Evolutionary conservation across 805 yeast genomes (phyloP).

Genomic region (Sugiyamaella valdiviana): DNA sequence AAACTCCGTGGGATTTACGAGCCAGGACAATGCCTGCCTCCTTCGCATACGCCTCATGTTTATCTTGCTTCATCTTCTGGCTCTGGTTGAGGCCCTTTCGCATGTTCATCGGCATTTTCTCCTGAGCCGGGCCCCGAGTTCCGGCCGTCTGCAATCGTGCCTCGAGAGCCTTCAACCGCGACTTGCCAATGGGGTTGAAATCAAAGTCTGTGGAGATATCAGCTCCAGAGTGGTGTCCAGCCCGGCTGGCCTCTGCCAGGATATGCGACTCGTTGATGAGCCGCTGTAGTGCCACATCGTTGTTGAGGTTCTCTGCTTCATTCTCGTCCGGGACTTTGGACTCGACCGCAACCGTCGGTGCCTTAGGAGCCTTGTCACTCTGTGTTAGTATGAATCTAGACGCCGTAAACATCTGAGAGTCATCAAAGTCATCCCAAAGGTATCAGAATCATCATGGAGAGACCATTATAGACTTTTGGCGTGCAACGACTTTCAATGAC

Average conservation of each 20-base stretch:
- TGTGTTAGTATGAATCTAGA: conserved; percentile 24
- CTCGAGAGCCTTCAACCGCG: conserved; percentile 33
- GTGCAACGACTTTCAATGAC: too few relatives aligned
- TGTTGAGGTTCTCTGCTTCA: conserved; percentile 47
- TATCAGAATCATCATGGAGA: too few relatives aligned
- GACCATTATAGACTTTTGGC: too few relatives aligned
- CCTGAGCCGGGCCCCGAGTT: conserved; percentile 39
- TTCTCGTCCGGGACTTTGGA: conserved; percentile 24
- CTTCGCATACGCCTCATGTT: conserved; percentile 68
- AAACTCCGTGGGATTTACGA: conserved; percentile 27
- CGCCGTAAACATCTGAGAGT: conserved; percentile 28
- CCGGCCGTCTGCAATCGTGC: conserved; percentile 23
- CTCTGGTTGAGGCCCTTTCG: conserved; percentile 75
- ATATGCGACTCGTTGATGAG: conserved; percentile 66
- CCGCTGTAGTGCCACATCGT: conserved; percentile 64
- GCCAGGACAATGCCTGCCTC: conserved; percentile 90
- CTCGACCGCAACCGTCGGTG: conserved; percentile 3
- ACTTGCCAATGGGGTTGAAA: conserved; percentile 34
- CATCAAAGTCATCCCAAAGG: too few relatives aligned
- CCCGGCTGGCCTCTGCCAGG: conserved; percentile 29
- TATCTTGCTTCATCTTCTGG: conserved; percentile 42
- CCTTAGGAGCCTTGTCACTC: neutral
- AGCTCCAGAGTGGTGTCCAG: conserved; percentile 29
- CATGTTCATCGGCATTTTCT: conserved; percentile 83
- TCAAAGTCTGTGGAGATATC: conserved; percentile 29